A percentile compares a stretch with the other conserved stretches of the same genome.
These are phyloP conservation scores for Diplosphaera chodatii DNA, from an alignment of 139 green algal species.

Conservation along the genomic window DNA sequence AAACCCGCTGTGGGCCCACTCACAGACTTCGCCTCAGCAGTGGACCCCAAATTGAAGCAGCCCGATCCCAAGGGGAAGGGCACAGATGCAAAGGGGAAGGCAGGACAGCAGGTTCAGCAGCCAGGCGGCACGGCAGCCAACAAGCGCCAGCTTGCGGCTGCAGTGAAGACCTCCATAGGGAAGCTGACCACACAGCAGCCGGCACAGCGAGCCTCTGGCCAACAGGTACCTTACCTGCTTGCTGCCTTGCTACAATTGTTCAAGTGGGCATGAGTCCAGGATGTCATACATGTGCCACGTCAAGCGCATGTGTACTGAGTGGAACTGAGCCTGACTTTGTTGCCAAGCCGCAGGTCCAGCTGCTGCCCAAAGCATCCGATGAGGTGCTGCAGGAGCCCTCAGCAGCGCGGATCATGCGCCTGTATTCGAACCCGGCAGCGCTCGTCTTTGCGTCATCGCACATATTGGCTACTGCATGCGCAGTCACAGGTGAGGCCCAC, in stretches of 20 bases:
- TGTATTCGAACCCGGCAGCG: slow-evolving; percentile 19
- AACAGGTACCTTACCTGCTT: too few species aligned
- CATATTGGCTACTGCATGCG: slow-evolving; percentile 22
- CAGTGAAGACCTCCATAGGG: not conserved
- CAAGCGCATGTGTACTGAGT: too few species aligned
- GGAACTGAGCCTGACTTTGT: too few species aligned
- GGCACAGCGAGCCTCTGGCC: too few species aligned
- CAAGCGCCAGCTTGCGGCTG: not conserved
- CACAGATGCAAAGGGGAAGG: too few species aligned
- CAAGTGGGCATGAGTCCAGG: too few species aligned
- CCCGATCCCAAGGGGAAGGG: too few species aligned
- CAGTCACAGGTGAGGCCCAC: slow-evolving; percentile 26
- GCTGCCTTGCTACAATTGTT: too few species aligned
- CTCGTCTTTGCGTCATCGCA: slow-evolving; percentile 37
- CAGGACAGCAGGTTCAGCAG: not conserved
- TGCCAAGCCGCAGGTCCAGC: not conserved
- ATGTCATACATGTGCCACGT: too few species aligned
- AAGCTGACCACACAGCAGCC: not conserved
- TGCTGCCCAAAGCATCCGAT: not conserved
- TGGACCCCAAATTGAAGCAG: not conserved
- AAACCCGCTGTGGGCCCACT: too few species aligned
- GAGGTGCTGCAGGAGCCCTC: not conserved
- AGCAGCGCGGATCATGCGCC: not conserved
- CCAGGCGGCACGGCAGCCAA: not conserved
- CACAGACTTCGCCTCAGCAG: not conserved